phyloP scores from a whole-genome alignment of 2,329 filamentous ascomycete genomes.

The Sarocladium strictum region DNA sequence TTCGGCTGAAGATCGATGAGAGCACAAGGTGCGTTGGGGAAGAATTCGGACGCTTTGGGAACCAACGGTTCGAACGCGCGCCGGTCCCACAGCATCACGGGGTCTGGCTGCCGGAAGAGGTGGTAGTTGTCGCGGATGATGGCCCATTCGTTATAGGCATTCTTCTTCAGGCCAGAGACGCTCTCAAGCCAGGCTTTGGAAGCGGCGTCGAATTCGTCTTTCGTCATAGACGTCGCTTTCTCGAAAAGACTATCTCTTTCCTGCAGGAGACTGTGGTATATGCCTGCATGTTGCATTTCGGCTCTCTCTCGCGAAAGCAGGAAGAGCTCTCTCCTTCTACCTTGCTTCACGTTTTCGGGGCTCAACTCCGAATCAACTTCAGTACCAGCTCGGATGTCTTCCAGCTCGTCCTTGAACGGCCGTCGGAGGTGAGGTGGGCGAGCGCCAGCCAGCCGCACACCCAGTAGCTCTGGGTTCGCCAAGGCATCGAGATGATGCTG shows the following conservation, averaged over 20 bases:
- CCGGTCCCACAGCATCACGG: slow-evolving; percentile 61
- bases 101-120: slow-evolving; percentile 40
- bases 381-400: slow-evolving; percentile 28
- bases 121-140: slow-evolving; percentile 48
- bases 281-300: slow-evolving; percentile 14
- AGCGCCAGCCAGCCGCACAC: slow-evolving; percentile 23
- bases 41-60: slow-evolving; percentile 56
- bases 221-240: not conserved
- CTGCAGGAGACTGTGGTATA: slow-evolving; percentile 27
- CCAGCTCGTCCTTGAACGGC: slow-evolving; percentile 35
- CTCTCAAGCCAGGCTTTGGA: slow-evolving; percentile 29
- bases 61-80: slow-evolving; percentile 65
- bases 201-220: slow-evolving; percentile 20
- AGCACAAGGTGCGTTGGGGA: slow-evolving; percentile 49
- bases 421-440: slow-evolving; percentile 27
- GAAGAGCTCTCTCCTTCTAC: slow-evolving; percentile 17
- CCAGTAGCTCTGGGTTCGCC: slow-evolving; percentile 17
- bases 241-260: slow-evolving; percentile 23
- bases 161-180: slow-evolving; percentile 21
- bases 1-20: slow-evolving; percentile 65
- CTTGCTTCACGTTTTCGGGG: not conserved
- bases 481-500: slow-evolving; percentile 19
- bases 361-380: slow-evolving; percentile 10
- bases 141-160: slow-evolving; percentile 28
- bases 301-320: slow-evolving; percentile 23